Base-by-base conservation (phyloP, 805 yeast species). In the Candida golubevii region DNA sequence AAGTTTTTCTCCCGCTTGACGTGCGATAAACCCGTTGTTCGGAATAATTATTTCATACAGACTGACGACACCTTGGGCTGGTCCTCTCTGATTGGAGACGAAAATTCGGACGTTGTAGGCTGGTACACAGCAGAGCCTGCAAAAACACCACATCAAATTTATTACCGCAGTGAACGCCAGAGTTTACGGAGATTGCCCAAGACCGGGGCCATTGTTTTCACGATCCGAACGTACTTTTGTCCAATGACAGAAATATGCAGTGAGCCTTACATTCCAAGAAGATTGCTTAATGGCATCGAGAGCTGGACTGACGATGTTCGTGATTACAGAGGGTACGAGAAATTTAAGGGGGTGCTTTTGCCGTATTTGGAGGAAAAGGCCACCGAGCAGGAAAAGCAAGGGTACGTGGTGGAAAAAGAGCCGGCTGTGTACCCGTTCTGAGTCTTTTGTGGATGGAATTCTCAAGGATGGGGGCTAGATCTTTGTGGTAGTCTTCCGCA, bases 21-120 rank as follows among this genome's bases (percentile, higher is more conserved):
- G 8, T 72, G 75, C 40, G 85, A 81, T 55, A 74, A 75, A 47
- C 83, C 85, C 0, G 83, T 82, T n/a, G 83, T 77, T 10, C 66
- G 88, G 44, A 82, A 82, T 62, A 79, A 79, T 57, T 82, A 82
- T 58, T 82, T 82, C 54, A 59, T 82, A 33, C 88, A 82, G 60
- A 78, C 82, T 9, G 87, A 82, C 56, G 74, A 72, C 42, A 72
- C 77, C 45, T 61, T 82, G 45, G 83, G 79, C 26, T 82, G 88
- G 88, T 80, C 86, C 1, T 44, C 58, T 6, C 77, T 85, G 0
- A 81, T 82, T 54, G 88, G 88, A 8, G 66, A 73, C 47, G 87
- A 82, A 55, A 41, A 44, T 13, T 58, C 61, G 10, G 74, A 69
- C 8, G 65, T 59, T 8, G 79, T 81, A 34, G 85, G 85, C 18